Conservation (phyloP, 768 basidiomycete genomes). For the Fistulinella prunicolor region DNA sequence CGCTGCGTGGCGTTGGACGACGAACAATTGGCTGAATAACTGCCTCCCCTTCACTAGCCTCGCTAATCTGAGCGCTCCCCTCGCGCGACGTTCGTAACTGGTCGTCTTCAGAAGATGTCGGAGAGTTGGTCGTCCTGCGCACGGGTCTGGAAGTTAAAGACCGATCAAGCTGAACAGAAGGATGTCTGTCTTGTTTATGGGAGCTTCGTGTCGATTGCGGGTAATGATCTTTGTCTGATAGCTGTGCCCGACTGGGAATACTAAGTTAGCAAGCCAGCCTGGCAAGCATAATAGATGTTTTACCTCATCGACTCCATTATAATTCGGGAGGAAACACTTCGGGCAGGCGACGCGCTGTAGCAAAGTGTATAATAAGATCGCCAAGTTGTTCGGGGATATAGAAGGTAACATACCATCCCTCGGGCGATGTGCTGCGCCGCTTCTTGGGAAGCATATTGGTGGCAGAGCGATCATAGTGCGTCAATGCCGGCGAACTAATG, state of each 20-base stretch:
- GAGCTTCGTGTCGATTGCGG: slow-evolving; percentile 8
- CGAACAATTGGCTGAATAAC: slow-evolving; percentile 14
- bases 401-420: slow-evolving; percentile 21
- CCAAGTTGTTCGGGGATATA: not conserved
- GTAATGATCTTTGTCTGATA: slow-evolving; percentile 18
- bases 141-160: slow-evolving; percentile 4
- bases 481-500: slow-evolving; percentile 29
- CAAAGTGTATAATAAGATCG: slow-evolving; percentile 11
- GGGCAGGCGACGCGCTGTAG: slow-evolving; percentile 15
- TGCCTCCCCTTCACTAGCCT: slow-evolving; percentile 28
- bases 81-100: slow-evolving; percentile 29
- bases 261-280: slow-evolving; percentile 7
- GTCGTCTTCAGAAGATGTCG: slow-evolving; percentile 30
- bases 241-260: slow-evolving; percentile 19
- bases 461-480: slow-evolving; percentile 26
- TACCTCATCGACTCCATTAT: slow-evolving; percentile 31
- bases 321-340: slow-evolving; percentile 13
- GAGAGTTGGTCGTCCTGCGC: slow-evolving; percentile 18
- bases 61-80: slow-evolving; percentile 29
- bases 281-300: not conserved
- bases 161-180: slow-evolving; percentile 5
- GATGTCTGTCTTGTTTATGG: slow-evolving; percentile 13
- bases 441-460: slow-evolving; percentile 32
- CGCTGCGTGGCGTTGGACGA: slow-evolving; percentile 28
- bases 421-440: slow-evolving; percentile 33